Evolutionary conservation across 2,329 filamentous ascomycete genomes (phyloP), one percentile per base, ranked within the genome.

Genomic region (Cladophialophora bantiana): DNA sequence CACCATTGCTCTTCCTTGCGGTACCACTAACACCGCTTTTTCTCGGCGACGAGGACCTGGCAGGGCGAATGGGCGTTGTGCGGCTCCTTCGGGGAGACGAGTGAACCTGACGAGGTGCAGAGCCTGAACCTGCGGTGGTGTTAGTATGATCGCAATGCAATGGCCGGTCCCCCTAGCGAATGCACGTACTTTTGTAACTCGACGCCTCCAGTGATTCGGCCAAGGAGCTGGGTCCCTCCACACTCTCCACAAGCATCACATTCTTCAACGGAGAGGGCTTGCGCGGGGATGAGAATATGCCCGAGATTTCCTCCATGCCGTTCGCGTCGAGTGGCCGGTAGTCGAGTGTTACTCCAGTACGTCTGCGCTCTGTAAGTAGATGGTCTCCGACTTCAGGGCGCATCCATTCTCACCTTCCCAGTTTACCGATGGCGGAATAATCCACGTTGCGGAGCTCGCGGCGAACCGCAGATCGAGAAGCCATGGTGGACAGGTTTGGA

Each of bases 251-350:
- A 7, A 69, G 38, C 5, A 63, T 61, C 54, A 64, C 45, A 13
- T 52, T 70, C 66, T 75, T 75, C 26, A 74, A 68, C 1, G 83
- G 81, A n/a, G 83, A 85, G 62, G 78, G 80, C 74, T 89, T 91
- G 71, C 88, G 86, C 13, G 94, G 93, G 20, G 94, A 97, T 7
- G 94, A 97, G 78, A 97, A 97, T 71, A 98, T 88, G 72, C 88
- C 88, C 40, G 94, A 91, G 66, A 97, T 86, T 40, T 92, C 90
- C 77, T 97, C 93, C 83, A 99, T 89, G 78, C 94, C 95, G 84
- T 97, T 84, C 77, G 96, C 93, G 80, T 98, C 94, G 80, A 93
- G 90, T 68, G 89, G 83, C 60, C 92, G 92, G 63, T 97, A 92
- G 74, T 88, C 87, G 36, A 98, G 80, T 0, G 88, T 90, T 32